Evolutionary conservation across 371 early-diverging fungal genomes (phyloP), one percentile per base, ranked within the genome.

Genomic region (Mucor circinelloides): DNA sequence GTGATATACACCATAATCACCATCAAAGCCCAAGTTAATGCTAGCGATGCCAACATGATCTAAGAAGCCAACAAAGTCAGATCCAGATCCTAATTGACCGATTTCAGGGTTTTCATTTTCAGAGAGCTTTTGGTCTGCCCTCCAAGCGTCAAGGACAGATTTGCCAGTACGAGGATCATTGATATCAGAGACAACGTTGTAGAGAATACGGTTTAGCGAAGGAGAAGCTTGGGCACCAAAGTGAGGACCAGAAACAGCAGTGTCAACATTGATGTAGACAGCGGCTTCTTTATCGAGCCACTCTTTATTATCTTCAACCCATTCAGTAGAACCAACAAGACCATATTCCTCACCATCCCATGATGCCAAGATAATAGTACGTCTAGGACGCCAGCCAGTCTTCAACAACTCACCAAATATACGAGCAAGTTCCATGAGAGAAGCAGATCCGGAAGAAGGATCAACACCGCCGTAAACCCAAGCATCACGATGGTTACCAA

Each of bases 341-440:
- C 90, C 88, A 71, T 90, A 89, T 69, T 87, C 90, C 59, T 88
- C 89, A 10, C 81, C 91, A 73, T 91, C 91, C 91, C 91, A 91
- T 36, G 88, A 87, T 21, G 88, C 89, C 19, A 91, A 63, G 6
- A 89, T 64, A 27, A 91, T 83, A 2, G 90, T 88, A 40, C 91
- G 82, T 17, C 82, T 79, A 4, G 91, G 91, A n/a, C 82, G 76
- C 91, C 91, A 91, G 19, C 90, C 91, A 9, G 74, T 68, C 58
- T 84, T 72, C 8, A 83, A 58, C 55, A 91, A 69, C 54, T 82
- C 68, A 31, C 91, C 88, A 28, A 90, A 69, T 0, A 74, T 69
- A 28, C 86, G 83, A 21, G 81, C 88, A 3, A 85, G 67, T 70
- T 91, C 91, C 38, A 91, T 76, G 77, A 91, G 64, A 58, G 79